Base-by-base conservation (phyloP, 495 filamentous ascomycete species). In the Copromyces sp. region DNA sequence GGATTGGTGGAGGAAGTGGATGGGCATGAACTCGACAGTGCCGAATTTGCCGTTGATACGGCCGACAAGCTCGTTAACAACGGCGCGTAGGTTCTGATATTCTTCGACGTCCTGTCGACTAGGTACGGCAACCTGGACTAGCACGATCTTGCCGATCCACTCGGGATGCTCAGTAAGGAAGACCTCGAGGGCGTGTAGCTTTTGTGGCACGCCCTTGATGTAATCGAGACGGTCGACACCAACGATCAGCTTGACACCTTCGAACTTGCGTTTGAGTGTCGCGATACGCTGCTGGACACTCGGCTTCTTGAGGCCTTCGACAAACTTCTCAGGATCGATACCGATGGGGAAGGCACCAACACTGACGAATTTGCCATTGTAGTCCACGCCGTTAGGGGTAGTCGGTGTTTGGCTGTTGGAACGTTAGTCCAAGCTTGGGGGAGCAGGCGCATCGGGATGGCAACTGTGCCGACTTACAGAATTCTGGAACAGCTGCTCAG, bases 201-300 rank as follows among this genome's bases (percentile, higher is more conserved):
- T 98, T 80, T 97, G 93, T 0, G 93, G 92, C n/a, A 98, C 89
- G 39, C 94, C 95, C 77, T 98, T 98, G 87, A 97, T 96, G 77
- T 97, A 95, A 78, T 98, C 95, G 59, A 98, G 85, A 45, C 95
- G 88, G 77, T 98, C 95, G 29, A 98, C 93, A 44, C 95, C 95
- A 20, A 98, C 90, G 72, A 98, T 96, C 39, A 98, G 84, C 81
- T 94, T 95, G 68, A 93, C 89, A 61, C 92, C 93, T 74, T 93
- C 89, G 76, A 97, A 98, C 76, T 91, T 92, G 71, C 91, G 90
- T 75, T 92, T 87, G 9, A 98, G 84, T 0, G 89, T 83, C 0
- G 88, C 86, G 70, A 97, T 97, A 17, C 94, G 91, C 68, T 90
- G 87, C 78, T 92, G 88, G 0, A 98, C 93, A 44, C 88, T 90